Conservation (phyloP, 805 yeast genomes). For the Wickerhamomyces kurtzmanii region DNA sequence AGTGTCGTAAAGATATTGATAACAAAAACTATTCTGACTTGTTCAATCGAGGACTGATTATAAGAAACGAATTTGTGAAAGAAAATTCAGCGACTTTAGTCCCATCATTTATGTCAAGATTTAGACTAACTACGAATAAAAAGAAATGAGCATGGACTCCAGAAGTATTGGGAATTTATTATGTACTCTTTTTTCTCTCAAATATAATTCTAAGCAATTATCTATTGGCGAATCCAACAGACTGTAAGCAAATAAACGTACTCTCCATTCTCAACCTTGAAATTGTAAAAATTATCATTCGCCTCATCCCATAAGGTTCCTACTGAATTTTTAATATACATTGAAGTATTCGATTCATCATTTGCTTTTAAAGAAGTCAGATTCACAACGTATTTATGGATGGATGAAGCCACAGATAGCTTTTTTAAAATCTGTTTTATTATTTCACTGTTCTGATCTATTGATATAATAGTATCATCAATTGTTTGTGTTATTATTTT, state of each 20-base stretch:
- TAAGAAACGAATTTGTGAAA: too few relatives aligned
- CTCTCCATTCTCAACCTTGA: slow-evolving; percentile 18
- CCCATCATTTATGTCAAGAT: slow-evolving; percentile 2
- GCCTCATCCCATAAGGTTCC: slow-evolving; percentile 50
- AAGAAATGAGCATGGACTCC: background rate
- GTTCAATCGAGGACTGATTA: too few relatives aligned
- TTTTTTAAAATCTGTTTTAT: slow-evolving; percentile 2
- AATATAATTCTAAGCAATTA: slow-evolving; percentile 1
- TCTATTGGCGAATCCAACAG: too few relatives aligned
- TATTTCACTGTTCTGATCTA: background rate
- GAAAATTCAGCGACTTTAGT: too few relatives aligned
- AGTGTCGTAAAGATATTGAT: slow-evolving; percentile 27
- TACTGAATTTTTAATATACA: slow-evolving; percentile 24
- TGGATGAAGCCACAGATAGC: slow-evolving; percentile 8
- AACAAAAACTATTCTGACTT: too few relatives aligned
- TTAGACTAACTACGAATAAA: background rate
- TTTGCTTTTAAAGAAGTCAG: slow-evolving; percentile 23
- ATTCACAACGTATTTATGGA: slow-evolving; percentile 29
- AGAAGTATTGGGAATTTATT: background rate
- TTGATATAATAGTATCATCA: background rate
- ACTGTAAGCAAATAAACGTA: slow-evolving; percentile 18
- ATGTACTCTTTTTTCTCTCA: background rate
- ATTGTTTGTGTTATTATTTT: background rate
- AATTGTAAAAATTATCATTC: slow-evolving; percentile 42
- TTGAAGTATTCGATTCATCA: too few relatives aligned